Evolutionary conservation across 225 moss, liverwort and hornwort species (phyloP), one percentile per base, ranked within the genome.

Genomic region (Pleurozium schreberi): DNA sequence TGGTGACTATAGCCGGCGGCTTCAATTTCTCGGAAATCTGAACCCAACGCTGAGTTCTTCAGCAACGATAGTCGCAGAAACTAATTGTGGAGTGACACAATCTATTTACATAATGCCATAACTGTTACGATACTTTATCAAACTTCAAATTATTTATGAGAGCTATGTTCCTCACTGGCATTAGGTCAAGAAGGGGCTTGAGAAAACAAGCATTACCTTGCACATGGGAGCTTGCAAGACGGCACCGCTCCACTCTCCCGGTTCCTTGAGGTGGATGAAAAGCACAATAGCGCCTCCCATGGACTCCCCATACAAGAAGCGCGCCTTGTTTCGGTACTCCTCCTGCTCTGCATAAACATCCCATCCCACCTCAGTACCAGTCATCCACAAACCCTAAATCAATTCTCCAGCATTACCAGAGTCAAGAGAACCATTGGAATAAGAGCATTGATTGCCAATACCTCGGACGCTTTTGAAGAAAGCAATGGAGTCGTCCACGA

Each of bases 191-290:
- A 38, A 14, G 27, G n/a, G 17, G 40, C n/a, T 50, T n/a, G 87
- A 26, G 26, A 40, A 53, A 49, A 53, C 3, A 71, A 88, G 81
- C 82, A 62, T 25, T 82, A 96, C 98, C 96, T 99, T 97, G 86
- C 97, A 97, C 99, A 99, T 99, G 52, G 99, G 99, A n/a, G 99
- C 99, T 64, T 96, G 95, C 25, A 99, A 92, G 34, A 99, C 89
- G 62, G 97, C 96, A 60, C 99, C 99, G 64, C 93, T 97, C 95
- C 96, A 97, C 75, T 96, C 93, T 25, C 78, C 88, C 3, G 97
- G 96, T 57, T 94, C 96, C 53, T 94, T 96, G 42, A 96, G 93
- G 64, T 95, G 96, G 80, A 97, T 89, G 78, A 94, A 90, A 61
- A 99, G 89, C 23, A 88, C 96, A 40, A 96, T 82, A 10, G 96